A percentile compares a stretch with the other conserved stretches of the same genome.
phyloP scores from a whole-genome alignment of 441 rosid species.

The Adansonia madagascariensis region DNA sequence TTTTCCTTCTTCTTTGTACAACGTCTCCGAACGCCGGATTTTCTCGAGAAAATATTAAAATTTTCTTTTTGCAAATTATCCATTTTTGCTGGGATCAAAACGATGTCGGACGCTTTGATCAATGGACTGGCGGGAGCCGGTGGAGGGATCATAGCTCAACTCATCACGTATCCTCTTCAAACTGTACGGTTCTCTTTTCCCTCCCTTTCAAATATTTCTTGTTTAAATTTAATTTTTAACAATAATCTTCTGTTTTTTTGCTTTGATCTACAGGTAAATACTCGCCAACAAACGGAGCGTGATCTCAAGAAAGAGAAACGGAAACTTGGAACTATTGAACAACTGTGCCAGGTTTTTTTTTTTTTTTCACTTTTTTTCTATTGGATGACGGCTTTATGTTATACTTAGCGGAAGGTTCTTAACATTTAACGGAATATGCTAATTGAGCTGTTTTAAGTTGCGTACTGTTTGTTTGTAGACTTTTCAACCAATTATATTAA shows the following conservation, averaged over 20 bases:
- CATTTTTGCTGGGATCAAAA: conserved; percentile 27
- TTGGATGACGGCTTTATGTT: neutral
- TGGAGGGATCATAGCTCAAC: conserved; percentile 97
- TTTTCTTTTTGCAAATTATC: neutral
- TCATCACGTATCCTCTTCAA: conserved; percentile 96
- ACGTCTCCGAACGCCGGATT: conserved; percentile 8
- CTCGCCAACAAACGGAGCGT: conserved; percentile 93
- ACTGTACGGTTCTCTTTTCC: conserved; percentile 48
- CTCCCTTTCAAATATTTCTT: neutral
- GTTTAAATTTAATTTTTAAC: neutral
- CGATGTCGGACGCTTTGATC: conserved; percentile 93
- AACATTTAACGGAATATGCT: conserved; percentile 20
- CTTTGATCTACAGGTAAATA: conserved; percentile 61
- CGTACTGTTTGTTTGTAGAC: neutral
- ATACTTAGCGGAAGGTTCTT: neutral
- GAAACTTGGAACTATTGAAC: conserved; percentile 67
- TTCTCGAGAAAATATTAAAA: neutral
- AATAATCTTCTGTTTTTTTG: neutral
- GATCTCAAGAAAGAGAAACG: conserved; percentile 78
- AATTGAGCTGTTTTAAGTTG: neutral
- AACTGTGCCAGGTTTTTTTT: conserved; percentile 69
- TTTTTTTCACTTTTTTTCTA: neutral
- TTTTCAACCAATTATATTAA: neutral
- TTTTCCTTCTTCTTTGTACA: neutral
- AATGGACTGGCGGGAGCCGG: conserved; percentile 97